Percentiles rank a stretch among this genome's conserved stretches.
Evolutionary conservation across 116 monocot genomes (phyloP).

Genomic region (Zostera marina): DNA sequence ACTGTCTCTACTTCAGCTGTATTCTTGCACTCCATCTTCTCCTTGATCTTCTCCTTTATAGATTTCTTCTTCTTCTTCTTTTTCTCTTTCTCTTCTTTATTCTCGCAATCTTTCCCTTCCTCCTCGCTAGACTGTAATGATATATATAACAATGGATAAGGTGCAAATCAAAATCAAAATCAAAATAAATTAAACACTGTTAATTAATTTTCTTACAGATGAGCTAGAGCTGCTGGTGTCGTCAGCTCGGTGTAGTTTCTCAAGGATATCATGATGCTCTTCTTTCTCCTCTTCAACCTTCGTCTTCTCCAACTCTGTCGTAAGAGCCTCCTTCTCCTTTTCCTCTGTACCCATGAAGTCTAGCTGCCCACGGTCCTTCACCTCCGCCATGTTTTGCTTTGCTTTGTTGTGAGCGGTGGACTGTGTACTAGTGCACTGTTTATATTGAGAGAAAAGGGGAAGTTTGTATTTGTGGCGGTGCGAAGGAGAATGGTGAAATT

Average conservation of each 20-base stretch:
- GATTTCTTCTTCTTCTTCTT: constrained; percentile 3
- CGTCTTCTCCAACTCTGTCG: background rate
- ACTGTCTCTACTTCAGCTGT: background rate
- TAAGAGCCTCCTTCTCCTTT: background rate
- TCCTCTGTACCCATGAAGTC: constrained; percentile 1
- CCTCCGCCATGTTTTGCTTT: background rate
- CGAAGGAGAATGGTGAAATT: no score
- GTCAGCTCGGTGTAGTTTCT: background rate
- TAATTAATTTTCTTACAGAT: background rate
- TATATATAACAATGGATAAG: background rate
- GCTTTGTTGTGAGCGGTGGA: no score
- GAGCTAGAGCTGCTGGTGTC: background rate
- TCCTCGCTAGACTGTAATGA: background rate
- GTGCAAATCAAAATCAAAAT: background rate
- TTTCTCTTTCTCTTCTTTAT: background rate
- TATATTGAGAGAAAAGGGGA: no score
- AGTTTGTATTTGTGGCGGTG: no score
- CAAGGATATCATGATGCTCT: background rate
- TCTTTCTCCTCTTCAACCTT: constrained; percentile 2
- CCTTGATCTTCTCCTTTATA: background rate
- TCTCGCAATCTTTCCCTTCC: background rate
- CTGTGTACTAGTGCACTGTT: no score
- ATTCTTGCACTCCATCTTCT: background rate
- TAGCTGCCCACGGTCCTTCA: background rate
- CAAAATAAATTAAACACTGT: background rate